A percentile compares a stretch with the other conserved stretches of the same genome.
phyloP scores from a whole-genome alignment of 768 basidiomycete species.

The Lentinus tigrinus region DNA sequence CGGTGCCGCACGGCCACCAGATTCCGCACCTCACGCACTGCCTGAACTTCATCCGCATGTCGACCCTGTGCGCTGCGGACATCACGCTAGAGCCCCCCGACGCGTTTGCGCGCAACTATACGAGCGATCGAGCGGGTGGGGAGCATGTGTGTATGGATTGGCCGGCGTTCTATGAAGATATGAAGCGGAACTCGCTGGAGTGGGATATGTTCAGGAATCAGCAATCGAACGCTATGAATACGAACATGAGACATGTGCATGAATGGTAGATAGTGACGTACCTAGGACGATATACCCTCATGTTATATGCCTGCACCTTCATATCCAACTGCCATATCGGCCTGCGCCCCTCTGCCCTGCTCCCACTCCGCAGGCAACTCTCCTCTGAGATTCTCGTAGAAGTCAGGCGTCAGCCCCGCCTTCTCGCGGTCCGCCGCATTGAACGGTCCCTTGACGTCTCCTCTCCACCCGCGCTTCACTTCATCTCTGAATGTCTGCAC shows the following conservation, averaged over 20 bases:
- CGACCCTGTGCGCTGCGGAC: conserved; percentile 33
- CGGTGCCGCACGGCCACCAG: conserved; percentile 2
- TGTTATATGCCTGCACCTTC: neutral
- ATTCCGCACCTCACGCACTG: conserved; percentile 28
- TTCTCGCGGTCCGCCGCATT: conserved; percentile 70
- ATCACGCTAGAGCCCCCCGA: conserved; percentile 29
- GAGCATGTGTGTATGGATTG: conserved; percentile 16
- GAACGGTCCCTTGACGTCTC: conserved; percentile 80
- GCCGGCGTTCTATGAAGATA: conserved; percentile 17
- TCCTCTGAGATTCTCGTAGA: conserved; percentile 70
- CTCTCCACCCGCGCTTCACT: conserved; percentile 67
- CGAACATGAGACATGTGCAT: neutral
- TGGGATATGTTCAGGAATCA: neutral
- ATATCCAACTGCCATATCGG: conserved; percentile 2
- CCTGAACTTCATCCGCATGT: conserved; percentile 34
- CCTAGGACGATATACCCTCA: neutral
- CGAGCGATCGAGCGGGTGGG: neutral
- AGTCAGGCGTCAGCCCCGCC: conserved; percentile 70
- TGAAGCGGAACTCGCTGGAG: conserved; percentile 5
- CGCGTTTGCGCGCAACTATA: conserved; percentile 4
- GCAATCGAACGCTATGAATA: neutral
- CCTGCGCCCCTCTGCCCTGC: neutral
- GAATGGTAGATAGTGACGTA: neutral
- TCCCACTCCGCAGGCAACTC: conserved; percentile 39
- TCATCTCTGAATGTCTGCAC: conserved; percentile 67